These are phyloP conservation scores for Pleurozium schreberi DNA, from an alignment of 225 moss, liverwort and hornwort species.

Conservation along the genomic window DNA sequence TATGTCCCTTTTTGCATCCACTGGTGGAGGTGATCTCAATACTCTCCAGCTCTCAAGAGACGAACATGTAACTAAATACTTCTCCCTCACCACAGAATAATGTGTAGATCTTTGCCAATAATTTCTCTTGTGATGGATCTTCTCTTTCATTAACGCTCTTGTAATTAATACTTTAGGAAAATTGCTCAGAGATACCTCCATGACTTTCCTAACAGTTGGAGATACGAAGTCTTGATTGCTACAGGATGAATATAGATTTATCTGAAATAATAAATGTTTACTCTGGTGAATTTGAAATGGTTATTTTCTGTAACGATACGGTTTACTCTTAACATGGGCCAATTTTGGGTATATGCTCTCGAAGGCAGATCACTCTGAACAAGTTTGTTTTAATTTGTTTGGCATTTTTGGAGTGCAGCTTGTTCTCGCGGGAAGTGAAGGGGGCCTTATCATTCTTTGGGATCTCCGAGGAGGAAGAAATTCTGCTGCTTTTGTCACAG, in stretches of 20 bases:
- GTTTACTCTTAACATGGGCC: not conserved
- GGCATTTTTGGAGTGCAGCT: constrained; percentile 40
- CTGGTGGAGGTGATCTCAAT: constrained; percentile 45
- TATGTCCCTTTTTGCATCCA: constrained; percentile 41
- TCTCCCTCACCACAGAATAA: not conserved
- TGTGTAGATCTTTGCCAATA: not conserved
- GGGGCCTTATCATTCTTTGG: constrained; percentile 62
- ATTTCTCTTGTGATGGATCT: not conserved
- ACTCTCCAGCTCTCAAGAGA: constrained; percentile 69
- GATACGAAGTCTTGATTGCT: not conserved
- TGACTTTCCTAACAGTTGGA: not conserved
- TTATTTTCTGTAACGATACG: not conserved
- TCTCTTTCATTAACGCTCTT: not conserved
- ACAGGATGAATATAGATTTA: not conserved
- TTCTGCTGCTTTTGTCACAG: constrained; percentile 67
- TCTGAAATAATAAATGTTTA: not conserved
- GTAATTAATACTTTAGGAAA: not conserved
- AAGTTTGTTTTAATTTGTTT: not conserved
- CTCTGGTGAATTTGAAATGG: not conserved
- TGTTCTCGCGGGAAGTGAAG: constrained; percentile 74
- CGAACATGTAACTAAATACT: constrained; percentile 49
- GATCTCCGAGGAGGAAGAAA: constrained; percentile 84
- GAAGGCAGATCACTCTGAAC: not conserved
- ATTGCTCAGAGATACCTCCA: not conserved
- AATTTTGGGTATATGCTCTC: not conserved